Evolutionary conservation across 225 moss, liverwort and hornwort species (phyloP).

Genomic region (Climacium dendroides): DNA sequence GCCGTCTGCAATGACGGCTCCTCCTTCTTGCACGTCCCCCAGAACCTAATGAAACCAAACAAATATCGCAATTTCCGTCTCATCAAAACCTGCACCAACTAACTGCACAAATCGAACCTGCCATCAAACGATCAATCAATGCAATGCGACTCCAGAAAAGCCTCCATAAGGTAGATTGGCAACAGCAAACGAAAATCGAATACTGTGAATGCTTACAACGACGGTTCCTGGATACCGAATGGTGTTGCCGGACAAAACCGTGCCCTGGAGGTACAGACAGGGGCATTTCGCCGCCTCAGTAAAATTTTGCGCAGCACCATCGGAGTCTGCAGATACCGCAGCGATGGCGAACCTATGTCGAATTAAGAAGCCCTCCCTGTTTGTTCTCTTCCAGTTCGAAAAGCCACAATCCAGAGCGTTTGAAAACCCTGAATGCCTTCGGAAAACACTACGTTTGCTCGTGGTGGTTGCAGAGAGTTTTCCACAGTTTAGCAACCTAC

Average conservation of each 20-base stretch:
- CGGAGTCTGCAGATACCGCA: not conserved
- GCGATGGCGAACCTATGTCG: not conserved
- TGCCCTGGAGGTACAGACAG: conserved; percentile 49
- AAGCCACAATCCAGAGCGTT: not conserved
- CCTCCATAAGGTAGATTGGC: not conserved
- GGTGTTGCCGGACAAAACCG: conserved; percentile 32
- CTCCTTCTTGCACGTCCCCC: conserved; percentile 65
- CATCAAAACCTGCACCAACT: not conserved
- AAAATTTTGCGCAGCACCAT: not conserved
- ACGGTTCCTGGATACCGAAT: conserved; percentile 53
- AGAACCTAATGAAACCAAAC: conserved; percentile 24
- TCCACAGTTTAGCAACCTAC: not conserved
- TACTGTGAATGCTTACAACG: conserved; percentile 31
- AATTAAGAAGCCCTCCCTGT: not conserved
- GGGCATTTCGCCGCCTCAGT: not conserved
- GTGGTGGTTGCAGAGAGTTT: not conserved
- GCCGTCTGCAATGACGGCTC: conserved; percentile 49
- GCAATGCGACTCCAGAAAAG: not conserved
- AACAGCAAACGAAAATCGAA: not conserved
- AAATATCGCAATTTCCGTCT: not conserved
- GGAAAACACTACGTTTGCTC: not conserved
- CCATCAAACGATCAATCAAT: not conserved
- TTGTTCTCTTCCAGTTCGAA: not conserved
- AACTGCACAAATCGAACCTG: not conserved
- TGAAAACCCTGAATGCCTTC: not conserved